Percentiles rank a stretch among this genome's conserved stretches.
Evolutionary conservation across 2,329 filamentous ascomycete species (phyloP).

Genomic region (Talaromyces albobiverticillius): DNA sequence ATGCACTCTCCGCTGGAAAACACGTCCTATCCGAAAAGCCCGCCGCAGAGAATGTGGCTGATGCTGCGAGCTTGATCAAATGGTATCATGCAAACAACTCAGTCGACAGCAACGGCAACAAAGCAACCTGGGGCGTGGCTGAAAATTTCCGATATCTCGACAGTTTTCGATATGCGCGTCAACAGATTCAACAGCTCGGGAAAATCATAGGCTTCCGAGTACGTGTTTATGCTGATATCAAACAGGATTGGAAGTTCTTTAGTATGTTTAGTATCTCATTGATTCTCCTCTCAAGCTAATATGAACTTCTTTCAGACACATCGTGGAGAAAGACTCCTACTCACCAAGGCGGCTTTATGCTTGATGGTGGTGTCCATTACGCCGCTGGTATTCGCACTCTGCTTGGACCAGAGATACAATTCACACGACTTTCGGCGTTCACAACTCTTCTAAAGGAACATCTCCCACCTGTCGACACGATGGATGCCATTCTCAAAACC

Average conservation of each 20-base stretch:
- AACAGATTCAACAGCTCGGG: constrained; percentile 48
- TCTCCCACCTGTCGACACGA: constrained; percentile 56
- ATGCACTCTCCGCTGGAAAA: constrained; percentile 51
- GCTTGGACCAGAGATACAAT: constrained; percentile 42
- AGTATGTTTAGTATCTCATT: constrained; percentile 32
- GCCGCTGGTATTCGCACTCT: constrained; percentile 52
- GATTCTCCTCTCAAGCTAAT: neutral
- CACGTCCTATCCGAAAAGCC: constrained; percentile 59
- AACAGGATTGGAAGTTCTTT: constrained; percentile 54
- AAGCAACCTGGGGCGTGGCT: constrained; percentile 48
- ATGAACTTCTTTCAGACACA: constrained; percentile 37
- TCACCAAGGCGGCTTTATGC: constrained; percentile 58
- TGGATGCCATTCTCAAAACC: constrained; percentile 51
- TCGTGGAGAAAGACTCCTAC: constrained; percentile 56
- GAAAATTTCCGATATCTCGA: constrained; percentile 58
- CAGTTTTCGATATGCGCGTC: constrained; percentile 45
- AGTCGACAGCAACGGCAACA: constrained; percentile 36
- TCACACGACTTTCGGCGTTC: constrained; percentile 48
- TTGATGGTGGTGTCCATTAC: constrained; percentile 59
- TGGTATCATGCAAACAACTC: constrained; percentile 46
- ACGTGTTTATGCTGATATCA: constrained; percentile 44
- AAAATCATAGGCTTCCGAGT: constrained; percentile 50
- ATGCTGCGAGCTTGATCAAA: constrained; percentile 49
- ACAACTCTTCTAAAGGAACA: constrained; percentile 50
- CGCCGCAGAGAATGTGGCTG: constrained; percentile 53